A percentile compares a stretch with the other conserved stretches of the same genome.
phyloP scores from a whole-genome alignment of 139 green algal species.

The Micractinium conductrix region DNA sequence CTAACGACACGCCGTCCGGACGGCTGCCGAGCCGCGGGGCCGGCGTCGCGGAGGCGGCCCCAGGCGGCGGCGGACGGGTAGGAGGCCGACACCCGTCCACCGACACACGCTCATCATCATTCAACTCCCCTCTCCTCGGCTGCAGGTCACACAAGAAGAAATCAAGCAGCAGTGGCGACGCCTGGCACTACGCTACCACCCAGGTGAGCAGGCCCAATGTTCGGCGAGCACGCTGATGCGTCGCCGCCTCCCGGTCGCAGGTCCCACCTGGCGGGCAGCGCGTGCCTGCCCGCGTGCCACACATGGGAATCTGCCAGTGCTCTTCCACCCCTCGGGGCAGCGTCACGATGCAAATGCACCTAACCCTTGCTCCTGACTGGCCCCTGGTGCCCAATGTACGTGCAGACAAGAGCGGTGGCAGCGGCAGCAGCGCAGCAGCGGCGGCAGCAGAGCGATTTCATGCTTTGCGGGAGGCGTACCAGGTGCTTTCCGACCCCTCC shows the following conservation, averaged over 20 bases:
- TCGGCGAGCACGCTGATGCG: too few relatives aligned
- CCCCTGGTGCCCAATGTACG: background rate
- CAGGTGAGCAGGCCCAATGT: too few relatives aligned
- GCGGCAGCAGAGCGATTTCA: constrained; percentile 24
- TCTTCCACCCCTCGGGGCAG: too few relatives aligned
- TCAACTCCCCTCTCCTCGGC: background rate
- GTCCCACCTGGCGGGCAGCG: too few relatives aligned
- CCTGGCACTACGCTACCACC: too few relatives aligned
- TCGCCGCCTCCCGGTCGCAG: too few relatives aligned
- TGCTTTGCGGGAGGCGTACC: constrained; percentile 31
- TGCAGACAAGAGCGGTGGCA: constrained; percentile 68
- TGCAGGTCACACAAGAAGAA: constrained; percentile 66
- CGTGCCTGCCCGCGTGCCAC: too few relatives aligned
- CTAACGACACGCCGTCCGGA: too few relatives aligned
- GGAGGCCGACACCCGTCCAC: too few relatives aligned
- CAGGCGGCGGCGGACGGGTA: background rate
- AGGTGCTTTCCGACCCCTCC: constrained; percentile 26
- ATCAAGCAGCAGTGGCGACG: constrained; percentile 83
- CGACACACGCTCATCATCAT: background rate
- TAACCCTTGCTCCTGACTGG: background rate
- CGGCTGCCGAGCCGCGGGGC: too few relatives aligned
- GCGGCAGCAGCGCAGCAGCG: constrained; percentile 61
- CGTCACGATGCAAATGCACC: too few relatives aligned
- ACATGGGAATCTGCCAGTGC: too few relatives aligned
- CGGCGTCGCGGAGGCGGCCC: background rate